Conservation (phyloP, 2,329 filamentous ascomycete species). For the Aureobasidium vineae region DNA sequence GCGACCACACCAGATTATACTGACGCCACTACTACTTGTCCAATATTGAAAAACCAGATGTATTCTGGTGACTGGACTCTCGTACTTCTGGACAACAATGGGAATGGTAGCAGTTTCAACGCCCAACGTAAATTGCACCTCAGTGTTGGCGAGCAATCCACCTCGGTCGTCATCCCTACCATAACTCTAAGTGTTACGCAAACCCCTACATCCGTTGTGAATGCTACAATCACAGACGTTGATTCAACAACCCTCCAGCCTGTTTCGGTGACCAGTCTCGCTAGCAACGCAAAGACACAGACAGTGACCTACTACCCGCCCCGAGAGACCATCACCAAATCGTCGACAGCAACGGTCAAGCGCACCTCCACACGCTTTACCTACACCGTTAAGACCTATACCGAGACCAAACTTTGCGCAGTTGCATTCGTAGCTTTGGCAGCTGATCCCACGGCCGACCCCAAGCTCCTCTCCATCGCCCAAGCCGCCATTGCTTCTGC, state of each 20-base stretch:
- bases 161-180: conserved; percentile 32
- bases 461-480: conserved; percentile 1
- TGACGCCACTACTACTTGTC: conserved; percentile 43
- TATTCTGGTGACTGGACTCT: conserved; percentile 46
- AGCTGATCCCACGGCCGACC: conserved; percentile 13
- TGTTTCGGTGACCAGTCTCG: conserved; percentile 30
- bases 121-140: conserved; percentile 46
- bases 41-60: conserved; percentile 46
- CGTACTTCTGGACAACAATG: conserved; percentile 46
- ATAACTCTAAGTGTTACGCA: conserved; percentile 33
- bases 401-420: conserved; percentile 38
- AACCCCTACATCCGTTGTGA: conserved; percentile 31
- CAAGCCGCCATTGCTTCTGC: conserved; percentile 7
- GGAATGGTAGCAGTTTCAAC: conserved; percentile 44
- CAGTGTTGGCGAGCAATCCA: conserved; percentile 39
- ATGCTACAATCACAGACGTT: conserved; percentile 31
- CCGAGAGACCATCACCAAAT: conserved; percentile 28
- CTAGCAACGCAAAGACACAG: conserved; percentile 34
- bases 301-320: conserved; percentile 25
- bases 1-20: conserved; percentile 42
- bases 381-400: conserved; percentile 31
- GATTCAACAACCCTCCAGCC: conserved; percentile 10
- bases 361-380: conserved; percentile 8
- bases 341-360: conserved; percentile 16
- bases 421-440: conserved; percentile 28